Evolutionary conservation across 495 filamentous ascomycete species (phyloP).

Genomic region (Talaromyces adpressus): DNA sequence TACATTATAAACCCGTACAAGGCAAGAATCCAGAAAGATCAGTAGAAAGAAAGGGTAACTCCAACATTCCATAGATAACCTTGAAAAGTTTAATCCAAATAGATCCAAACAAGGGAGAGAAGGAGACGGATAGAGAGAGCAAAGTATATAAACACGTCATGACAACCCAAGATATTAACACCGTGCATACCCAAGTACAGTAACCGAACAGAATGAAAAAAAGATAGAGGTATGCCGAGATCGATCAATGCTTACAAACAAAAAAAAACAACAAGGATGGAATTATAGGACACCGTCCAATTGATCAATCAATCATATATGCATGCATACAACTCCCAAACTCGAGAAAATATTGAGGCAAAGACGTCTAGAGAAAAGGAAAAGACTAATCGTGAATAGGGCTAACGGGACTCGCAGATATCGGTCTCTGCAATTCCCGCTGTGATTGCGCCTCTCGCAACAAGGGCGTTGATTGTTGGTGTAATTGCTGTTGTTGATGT

Average conservation of each 20-base stretch:
- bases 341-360: not conserved
- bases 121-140: not conserved
- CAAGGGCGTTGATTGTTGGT: not conserved
- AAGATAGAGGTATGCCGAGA: not conserved
- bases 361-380: not conserved
- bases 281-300: not conserved
- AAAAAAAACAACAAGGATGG: not conserved
- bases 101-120: not conserved
- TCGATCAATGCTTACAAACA: not conserved
- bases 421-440: not conserved
- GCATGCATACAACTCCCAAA: not conserved
- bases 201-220: not conserved
- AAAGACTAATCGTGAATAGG: not conserved
- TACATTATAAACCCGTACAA: not conserved
- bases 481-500: slow-evolving; percentile 1
- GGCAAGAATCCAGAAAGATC: not conserved
- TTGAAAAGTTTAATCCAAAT: not conserved
- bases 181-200: not conserved
- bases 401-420: not conserved
- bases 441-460: not conserved
- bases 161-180: not conserved
- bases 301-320: not conserved
- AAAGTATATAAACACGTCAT: not conserved
- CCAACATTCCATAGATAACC: not conserved
- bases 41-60: not conserved